These are phyloP conservation scores for Alternaria longipes DNA, from an alignment of 2,329 filamentous ascomycete genomes.

Conservation along the genomic window DNA sequence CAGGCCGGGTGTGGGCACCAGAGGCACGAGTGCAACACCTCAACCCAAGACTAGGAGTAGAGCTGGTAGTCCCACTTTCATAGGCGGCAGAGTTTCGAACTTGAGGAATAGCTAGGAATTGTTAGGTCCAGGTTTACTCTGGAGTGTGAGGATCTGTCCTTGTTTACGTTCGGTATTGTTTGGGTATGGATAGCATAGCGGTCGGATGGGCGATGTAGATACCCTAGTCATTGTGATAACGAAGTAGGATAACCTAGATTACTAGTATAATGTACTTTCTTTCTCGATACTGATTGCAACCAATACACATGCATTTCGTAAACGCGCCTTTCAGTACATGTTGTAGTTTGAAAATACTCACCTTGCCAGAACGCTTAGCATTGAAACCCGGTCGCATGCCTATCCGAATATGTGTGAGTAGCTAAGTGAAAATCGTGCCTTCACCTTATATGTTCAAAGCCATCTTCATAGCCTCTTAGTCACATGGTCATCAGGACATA, in stretches of 20 bases:
- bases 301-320: neutral
- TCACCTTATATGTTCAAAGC: neutral
- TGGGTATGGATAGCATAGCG: neutral
- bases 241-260: neutral
- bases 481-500: neutral
- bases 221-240: neutral
- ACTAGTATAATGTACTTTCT: neutral
- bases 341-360: too few species aligned
- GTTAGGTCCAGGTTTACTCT: neutral
- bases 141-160: neutral
- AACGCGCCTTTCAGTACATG: too few species aligned
- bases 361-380: neutral
- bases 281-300: too few species aligned
- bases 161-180: neutral
- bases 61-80: slow-evolving; percentile 38
- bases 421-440: neutral
- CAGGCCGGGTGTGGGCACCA: slow-evolving; percentile 38
- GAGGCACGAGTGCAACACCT: slow-evolving; percentile 42
- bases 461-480: neutral
- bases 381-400: neutral
- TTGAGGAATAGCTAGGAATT: slow-evolving; percentile 30
- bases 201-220: neutral
- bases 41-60: slow-evolving; percentile 38
- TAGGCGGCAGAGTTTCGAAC: slow-evolving; percentile 31
- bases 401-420: neutral